phyloP scores from a whole-genome alignment of 257 asterid species.

The Scutellaria galericulata region DNA sequence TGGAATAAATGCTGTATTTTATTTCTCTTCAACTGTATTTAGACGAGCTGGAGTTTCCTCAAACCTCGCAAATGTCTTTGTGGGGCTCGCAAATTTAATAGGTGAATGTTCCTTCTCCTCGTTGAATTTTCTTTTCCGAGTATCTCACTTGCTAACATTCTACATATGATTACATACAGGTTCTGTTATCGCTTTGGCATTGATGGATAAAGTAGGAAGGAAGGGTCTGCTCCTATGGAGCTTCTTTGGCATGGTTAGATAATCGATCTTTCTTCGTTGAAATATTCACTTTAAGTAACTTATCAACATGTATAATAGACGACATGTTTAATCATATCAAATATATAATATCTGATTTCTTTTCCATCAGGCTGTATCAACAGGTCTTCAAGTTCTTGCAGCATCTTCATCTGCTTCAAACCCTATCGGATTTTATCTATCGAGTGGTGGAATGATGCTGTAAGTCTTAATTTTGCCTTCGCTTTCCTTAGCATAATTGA shows the following conservation, averaged over 20 bases:
- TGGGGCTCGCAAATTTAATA: constrained; percentile 76
- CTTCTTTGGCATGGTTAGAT: constrained; percentile 92
- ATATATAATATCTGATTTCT: not conserved
- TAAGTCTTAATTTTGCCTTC: constrained; percentile 48
- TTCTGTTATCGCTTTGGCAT: constrained; percentile 68
- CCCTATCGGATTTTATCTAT: constrained; percentile 55
- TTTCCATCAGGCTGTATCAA: constrained; percentile 67
- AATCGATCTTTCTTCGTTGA: constrained; percentile 6
- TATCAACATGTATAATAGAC: not conserved
- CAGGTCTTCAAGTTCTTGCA: constrained; percentile 80
- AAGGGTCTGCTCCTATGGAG: constrained; percentile 89
- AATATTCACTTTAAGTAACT: constrained; percentile 18
- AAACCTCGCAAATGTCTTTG: constrained; percentile 78
- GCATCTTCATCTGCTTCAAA: constrained; percentile 51
- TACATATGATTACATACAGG: constrained; percentile 51
- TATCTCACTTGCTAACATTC: not conserved
- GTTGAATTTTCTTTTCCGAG: constrained; percentile 3
- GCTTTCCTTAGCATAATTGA: not conserved
- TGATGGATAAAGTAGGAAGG: constrained; percentile 95
- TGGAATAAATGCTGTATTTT: constrained; percentile 99
- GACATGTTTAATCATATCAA: too few species aligned
- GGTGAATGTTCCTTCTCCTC: constrained; percentile 48
- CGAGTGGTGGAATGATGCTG: constrained; percentile 84
- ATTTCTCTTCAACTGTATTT: constrained; percentile 99
- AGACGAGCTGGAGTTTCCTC: constrained; percentile 98